Base-by-base conservation (phyloP, 352 stramenopile species). In the Hyaloperonospora brassicae region DNA sequence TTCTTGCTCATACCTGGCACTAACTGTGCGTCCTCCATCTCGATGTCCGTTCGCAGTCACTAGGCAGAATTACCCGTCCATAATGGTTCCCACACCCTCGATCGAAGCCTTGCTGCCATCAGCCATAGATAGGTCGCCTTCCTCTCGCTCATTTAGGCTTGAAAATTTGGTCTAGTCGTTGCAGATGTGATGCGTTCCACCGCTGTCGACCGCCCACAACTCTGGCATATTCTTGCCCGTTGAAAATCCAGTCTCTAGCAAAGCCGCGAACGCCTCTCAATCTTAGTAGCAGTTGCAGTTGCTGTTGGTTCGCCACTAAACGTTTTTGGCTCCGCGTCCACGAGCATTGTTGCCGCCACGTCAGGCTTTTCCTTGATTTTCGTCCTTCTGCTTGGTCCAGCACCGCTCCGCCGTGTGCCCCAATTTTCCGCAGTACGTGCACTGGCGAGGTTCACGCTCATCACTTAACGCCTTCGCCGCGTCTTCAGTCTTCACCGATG, bases 341-440 rank as follows among this genome's bases (percentile, higher is more conserved):
- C 57, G 27, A 31, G 3, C 7, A 3, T 8, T 57, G 46, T 41
- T 42, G 21, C 40, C 51, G 38, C 39, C n/a, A 39, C 45, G 44
- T 7, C n/a, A 27, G 2, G 5, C 36, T 36, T 38, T 40, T 25
- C n/a, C n/a, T n/a, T n/a, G n/a, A 35, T 50, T 50, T 25, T 59
- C 44, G 10, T 55, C 46, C 40, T 59, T 64, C 38, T 59, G 45
- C 35, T 62, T 27, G 52, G 51, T n/a, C 54, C 54, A 67, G 54
- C 48, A 67, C 42, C 54, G 49, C 1, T 62, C 54, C 0, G 57
- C 10, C 12, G 39, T 22, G 34, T 67, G 60, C 36, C 54, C 50
- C 48, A 63, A 31, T 44, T 62, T 62, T 12, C 60, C 48, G 41
- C 59, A 59, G 34, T 62, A 61, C 1, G 31, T 46, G 21, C 59